Base-by-base conservation (phyloP, 768 basidiomycete species). In the Cyathus striatus region DNA sequence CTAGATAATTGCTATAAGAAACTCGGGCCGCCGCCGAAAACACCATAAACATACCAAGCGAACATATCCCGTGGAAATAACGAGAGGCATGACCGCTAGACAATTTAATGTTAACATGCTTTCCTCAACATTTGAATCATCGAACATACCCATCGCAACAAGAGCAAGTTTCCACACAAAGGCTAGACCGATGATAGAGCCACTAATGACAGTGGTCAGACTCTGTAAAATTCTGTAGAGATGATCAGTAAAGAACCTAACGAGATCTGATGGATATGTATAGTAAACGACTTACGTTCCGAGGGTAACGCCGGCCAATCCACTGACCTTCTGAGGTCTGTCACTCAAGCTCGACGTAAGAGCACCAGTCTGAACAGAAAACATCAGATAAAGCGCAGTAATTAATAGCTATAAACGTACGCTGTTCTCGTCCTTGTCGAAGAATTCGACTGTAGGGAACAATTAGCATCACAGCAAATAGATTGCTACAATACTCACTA, bases 271-370 rank as follows among this genome's bases (percentile, higher is more conserved):
- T n/a, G n/a, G n/a, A n/a, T n/a, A n/a, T n/a, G 32, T 40, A 12
- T 20, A 27, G n/a, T 44, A 22, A 14, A 33, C 10, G 13, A 69
- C 78, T 57, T 49, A 81, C 74, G 85, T 76, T 61, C 91, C 94
- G 17, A 93, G 75, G 2, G 94, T 95, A 44, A 87, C 69, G 42
- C 91, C 93, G 42, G 89, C 88, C 38, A 94, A 69, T 55, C 92
- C 91, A 43, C 83, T 83, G 49, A 96, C 76, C 57, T 94, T 94
- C 53, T 93, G 88, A 2, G 94, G 85, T 55, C 88, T 84, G 44
- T 94, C 90, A 43, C 87, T 83, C 35, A 98, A 66, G 42, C 69
- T 70, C 1, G 87, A 76, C 2, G 90, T 94, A 42, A 97, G 69
- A 34, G 77, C 72, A 44, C 95, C 95, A 7, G 90, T 86, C 77